These are phyloP conservation scores for Medicago arabica DNA, from an alignment of 306 rosid genomes.

Conservation along the genomic window DNA sequence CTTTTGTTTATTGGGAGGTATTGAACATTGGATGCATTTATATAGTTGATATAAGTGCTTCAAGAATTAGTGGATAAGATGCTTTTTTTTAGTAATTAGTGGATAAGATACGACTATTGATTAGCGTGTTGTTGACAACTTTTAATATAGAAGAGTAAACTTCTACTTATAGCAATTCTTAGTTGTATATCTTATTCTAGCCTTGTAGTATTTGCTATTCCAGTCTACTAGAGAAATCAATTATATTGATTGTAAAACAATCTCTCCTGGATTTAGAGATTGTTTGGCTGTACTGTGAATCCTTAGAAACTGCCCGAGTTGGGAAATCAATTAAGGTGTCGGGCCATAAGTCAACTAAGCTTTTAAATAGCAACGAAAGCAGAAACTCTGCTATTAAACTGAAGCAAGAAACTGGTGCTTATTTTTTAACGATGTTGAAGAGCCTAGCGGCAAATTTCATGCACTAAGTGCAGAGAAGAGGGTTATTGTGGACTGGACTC, in stretches of 20 bases:
- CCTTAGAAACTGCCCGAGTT: neutral
- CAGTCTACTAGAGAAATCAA: constrained; percentile 20
- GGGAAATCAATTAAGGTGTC: neutral
- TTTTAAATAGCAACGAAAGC: constrained; percentile 5
- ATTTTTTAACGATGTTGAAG: no score
- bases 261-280: constrained; percentile 5
- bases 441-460: no score
- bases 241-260: constrained; percentile 1
- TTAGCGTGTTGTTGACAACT: neutral
- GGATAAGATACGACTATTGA: constrained; percentile 4
- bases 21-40: neutral
- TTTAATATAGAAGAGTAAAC: neutral
- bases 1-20: neutral
- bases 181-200: neutral
- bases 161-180: constrained; percentile 16
- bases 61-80: neutral
- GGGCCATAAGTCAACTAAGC: neutral
- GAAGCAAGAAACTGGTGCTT: constrained; percentile 8
- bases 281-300: constrained; percentile 24
- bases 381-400: neutral
- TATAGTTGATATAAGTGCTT: neutral
- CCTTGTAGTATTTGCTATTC: neutral
- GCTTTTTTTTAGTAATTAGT: no score
- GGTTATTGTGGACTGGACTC: no score
- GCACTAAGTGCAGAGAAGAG: no score